phyloP scores from a whole-genome alignment of 2,329 filamentous ascomycete genomes.

The Fusarium hainanense region DNA sequence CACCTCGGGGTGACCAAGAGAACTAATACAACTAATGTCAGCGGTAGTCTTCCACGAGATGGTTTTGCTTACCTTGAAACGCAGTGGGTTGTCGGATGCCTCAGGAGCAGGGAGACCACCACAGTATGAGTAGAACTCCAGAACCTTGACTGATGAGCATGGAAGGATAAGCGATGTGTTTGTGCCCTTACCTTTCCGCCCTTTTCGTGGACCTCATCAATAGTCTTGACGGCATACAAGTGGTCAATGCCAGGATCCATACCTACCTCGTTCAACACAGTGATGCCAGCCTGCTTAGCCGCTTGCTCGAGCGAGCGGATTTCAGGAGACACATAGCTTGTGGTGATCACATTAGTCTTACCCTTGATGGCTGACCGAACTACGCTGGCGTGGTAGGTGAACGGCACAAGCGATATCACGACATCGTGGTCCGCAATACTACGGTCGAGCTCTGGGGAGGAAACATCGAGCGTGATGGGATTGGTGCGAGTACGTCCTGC shows the following conservation, averaged over 20 bases:
- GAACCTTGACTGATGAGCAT: neutral
- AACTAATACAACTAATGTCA: accelerated
- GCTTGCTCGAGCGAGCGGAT: neutral
- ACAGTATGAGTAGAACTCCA: neutral
- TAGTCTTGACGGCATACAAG: neutral
- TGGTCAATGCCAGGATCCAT: neutral
- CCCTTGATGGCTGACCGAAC: neutral
- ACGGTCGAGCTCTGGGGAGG: neutral
- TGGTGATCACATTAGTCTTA: neutral
- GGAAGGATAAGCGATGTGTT: too few relatives aligned
- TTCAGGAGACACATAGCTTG: neutral
- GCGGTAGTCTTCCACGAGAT: neutral
- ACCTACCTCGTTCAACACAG: neutral
- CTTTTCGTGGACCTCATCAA: neutral
- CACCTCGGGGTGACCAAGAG: neutral
- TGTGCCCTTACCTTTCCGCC: neutral
- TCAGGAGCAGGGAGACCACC: neutral
- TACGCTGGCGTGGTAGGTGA: neutral
- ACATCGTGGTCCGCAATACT: neutral
- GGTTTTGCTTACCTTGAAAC: neutral
- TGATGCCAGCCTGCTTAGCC: neutral
- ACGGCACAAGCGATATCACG: neutral
- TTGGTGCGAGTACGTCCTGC: neutral
- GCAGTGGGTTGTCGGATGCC: neutral
- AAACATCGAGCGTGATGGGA: neutral